Evolutionary conservation across 2,329 filamentous ascomycete species (phyloP).

Genomic region (Venturiaceae sp.): DNA sequence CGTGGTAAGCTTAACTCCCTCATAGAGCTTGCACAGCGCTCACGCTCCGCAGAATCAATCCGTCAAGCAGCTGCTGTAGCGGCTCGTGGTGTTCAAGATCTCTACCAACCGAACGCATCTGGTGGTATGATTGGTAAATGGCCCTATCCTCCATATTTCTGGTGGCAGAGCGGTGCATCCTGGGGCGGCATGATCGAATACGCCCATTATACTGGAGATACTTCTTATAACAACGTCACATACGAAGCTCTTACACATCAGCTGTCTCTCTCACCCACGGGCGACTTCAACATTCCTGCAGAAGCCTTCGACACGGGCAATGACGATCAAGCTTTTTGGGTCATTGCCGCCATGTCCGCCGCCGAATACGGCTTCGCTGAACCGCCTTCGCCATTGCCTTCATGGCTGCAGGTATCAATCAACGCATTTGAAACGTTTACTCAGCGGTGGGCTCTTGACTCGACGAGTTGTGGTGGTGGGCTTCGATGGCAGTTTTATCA

Average conservation of each 20-base stretch:
- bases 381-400: slow-evolving; percentile 18
- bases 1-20: neutral
- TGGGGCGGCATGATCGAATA: slow-evolving; percentile 30
- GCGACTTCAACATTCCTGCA: slow-evolving; percentile 30
- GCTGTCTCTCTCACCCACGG: slow-evolving; percentile 27
- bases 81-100: neutral
- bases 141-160: slow-evolving; percentile 26
- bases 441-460: slow-evolving; percentile 22
- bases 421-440: slow-evolving; percentile 29
- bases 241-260: slow-evolving; percentile 33
- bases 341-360: slow-evolving; percentile 45
- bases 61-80: neutral
- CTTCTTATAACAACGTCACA: slow-evolving; percentile 29
- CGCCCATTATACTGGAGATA: slow-evolving; percentile 31
- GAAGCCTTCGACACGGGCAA: slow-evolving; percentile 42
- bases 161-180: slow-evolving; percentile 32
- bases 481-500: slow-evolving; percentile 29
- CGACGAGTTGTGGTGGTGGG: slow-evolving; percentile 24
- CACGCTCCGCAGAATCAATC: neutral
- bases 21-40: too few species aligned
- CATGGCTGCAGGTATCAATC: slow-evolving; percentile 17
- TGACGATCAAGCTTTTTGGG: slow-evolving; percentile 51
- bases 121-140: neutral
- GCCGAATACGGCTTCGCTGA: slow-evolving; percentile 40
- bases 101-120: neutral